Base-by-base conservation (phyloP, 306 rosid genomes). In the Cajanus cajan region DNA sequence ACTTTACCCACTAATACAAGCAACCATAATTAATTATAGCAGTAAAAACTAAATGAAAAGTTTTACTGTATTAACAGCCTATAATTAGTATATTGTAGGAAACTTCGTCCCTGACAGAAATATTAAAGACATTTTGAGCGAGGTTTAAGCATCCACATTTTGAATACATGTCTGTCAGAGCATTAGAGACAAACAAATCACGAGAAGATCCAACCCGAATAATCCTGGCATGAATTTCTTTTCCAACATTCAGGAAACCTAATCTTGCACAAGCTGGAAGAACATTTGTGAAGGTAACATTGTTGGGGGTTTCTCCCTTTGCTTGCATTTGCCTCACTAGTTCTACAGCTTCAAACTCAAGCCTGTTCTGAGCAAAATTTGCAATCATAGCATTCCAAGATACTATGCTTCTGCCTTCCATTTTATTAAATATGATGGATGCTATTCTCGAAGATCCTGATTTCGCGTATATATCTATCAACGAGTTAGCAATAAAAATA, bases 301-400 rank as follows among this genome's bases (percentile, higher is more conserved):
- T 48, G 82, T 89, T 94, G 18, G 96, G 95, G 66, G 69, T 73
- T 85, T 84, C 90, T 28, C 91, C 93, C 67, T 66, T 69, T 70
- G 80, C 81, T 80, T 90, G 97, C 98, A 94, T 92, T 82, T 73
- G 81, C 79, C 85, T 83, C 73, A 88, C 66, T 36, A 92, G 82
- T 73, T 82, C 90, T 44, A 89, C 66, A 15, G 96, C 94, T 44
- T 71, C 94, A 86, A 71, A 69, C 81, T 90, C 90, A 52, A 85
- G 86, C 76, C 88, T 84, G 63, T 90, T 92, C 83, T 88, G 97
- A 74, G 91, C 90, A 48, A 77, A 89, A 90, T 92, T 94, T 13
- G 96, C 96, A 58, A 92, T 62, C 98, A 90, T 92, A 19, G 97
- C 92, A 88, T 92, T 94, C 97, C 96, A 94, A 16, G 98, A 90